Evolutionary conservation across 768 basidiomycete species (phyloP).

Genomic region (Tylopilus rubrobrunneus): DNA sequence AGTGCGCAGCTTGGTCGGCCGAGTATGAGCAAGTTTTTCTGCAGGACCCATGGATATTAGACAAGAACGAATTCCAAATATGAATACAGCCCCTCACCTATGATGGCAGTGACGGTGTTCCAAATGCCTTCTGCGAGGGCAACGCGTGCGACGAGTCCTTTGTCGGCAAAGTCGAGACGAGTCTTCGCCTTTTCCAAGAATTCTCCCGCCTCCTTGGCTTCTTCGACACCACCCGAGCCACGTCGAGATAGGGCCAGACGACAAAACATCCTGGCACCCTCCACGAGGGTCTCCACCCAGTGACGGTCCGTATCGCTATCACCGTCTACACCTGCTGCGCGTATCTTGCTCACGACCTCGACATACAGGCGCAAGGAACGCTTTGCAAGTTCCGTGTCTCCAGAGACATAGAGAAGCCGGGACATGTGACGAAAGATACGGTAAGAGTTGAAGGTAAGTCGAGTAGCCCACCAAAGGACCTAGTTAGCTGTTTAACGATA

Average conservation of each 20-base stretch:
- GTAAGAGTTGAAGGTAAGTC: constrained; percentile 90
- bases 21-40: constrained; percentile 62
- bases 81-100: constrained; percentile 43
- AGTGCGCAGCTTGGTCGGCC: constrained; percentile 54
- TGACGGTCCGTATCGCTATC: constrained; percentile 62
- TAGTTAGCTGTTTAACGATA: constrained; percentile 27
- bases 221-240: constrained; percentile 45
- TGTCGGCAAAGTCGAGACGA: constrained; percentile 47
- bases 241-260: constrained; percentile 39
- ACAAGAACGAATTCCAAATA: not conserved
- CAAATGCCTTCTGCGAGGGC: constrained; percentile 72
- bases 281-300: constrained; percentile 76
- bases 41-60: constrained; percentile 24
- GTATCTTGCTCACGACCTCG: constrained; percentile 80
- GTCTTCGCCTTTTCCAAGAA: constrained; percentile 59
- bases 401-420: constrained; percentile 60
- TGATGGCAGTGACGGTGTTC: constrained; percentile 61
- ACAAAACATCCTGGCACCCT: constrained; percentile 77
- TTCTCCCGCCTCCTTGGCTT: constrained; percentile 58
- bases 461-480: constrained; percentile 93
- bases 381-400: constrained; percentile 59
- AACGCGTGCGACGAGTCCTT: constrained; percentile 55
- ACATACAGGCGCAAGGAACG: constrained; percentile 79
- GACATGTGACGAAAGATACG: constrained; percentile 83
- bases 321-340: constrained; percentile 43